Evolutionary conservation across 23 red algal genomes (phyloP).

Genomic region (Chondrus crispus): DNA sequence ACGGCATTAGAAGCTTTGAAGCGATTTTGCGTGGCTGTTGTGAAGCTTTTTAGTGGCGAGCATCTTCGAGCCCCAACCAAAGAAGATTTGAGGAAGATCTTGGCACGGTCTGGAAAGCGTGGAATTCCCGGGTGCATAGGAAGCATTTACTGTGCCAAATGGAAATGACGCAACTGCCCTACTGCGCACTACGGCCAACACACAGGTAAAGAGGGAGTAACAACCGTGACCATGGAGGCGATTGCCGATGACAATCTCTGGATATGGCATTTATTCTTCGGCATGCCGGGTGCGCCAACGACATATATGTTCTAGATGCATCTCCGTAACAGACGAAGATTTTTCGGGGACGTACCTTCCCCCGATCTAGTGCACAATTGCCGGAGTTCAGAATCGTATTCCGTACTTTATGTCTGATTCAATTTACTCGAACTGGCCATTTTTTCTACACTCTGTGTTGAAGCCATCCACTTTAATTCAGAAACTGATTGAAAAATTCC

Average conservation of each 20-base stretch:
- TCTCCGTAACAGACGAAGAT: background rate
- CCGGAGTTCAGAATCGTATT: background rate
- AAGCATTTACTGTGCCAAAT: conserved; percentile 27
- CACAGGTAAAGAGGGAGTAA: conserved; percentile 4
- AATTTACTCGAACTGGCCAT: background rate
- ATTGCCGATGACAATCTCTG: conserved; percentile 38
- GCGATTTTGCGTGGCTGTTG: background rate
- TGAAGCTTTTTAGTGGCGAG: background rate
- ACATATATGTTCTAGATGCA: conserved; percentile 12
- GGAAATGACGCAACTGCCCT: conserved; percentile 25
- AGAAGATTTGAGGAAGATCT: background rate
- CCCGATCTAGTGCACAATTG: background rate
- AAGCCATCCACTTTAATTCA: background rate
- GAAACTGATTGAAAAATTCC: background rate
- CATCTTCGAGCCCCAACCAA: conserved; percentile 2
- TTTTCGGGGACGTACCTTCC: background rate
- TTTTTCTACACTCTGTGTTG: background rate
- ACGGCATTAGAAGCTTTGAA: background rate
- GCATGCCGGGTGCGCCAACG: conserved; percentile 5
- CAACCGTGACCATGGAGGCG: conserved; percentile 9
- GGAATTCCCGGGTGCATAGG: conserved; percentile 25
- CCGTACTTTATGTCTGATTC: background rate
- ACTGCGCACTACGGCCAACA: background rate
- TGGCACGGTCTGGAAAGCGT: background rate
- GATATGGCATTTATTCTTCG: conserved; percentile 38